phyloP scores from a whole-genome alignment of 208 protist genomes.

The Naegleria lovaniensis region DNA sequence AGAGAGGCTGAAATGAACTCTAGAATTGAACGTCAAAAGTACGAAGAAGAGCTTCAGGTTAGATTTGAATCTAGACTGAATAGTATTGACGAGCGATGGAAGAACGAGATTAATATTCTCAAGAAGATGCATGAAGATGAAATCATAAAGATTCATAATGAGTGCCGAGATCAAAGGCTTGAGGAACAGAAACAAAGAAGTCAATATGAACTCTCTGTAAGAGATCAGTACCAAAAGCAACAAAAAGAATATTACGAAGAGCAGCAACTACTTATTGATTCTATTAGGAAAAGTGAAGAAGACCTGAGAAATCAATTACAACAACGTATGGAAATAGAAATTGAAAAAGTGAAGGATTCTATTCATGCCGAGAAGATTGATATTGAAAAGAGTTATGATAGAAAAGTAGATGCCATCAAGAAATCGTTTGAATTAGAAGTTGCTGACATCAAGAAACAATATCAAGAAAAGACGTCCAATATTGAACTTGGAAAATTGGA shows the following conservation, averaged over 20 bases:
- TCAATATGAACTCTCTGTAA: background rate
- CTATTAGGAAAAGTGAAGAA: background rate
- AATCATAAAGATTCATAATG: background rate
- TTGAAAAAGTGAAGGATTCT: background rate
- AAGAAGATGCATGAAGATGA: background rate
- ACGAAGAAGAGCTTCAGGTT: background rate
- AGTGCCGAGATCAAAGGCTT: background rate
- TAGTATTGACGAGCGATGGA: background rate
- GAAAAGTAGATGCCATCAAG: background rate
- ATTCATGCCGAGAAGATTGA: background rate
- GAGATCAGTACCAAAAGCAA: background rate
- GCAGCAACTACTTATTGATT: background rate
- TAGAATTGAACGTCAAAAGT: background rate
- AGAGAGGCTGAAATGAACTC: background rate
- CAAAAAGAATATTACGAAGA: background rate
- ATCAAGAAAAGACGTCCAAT: background rate
- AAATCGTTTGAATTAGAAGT: background rate
- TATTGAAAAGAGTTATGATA: background rate
- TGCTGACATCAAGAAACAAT: conserved; percentile 16
- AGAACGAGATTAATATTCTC: background rate
- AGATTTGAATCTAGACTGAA: background rate
- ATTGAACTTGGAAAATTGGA: background rate
- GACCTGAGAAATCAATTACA: background rate
- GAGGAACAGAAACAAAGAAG: background rate
- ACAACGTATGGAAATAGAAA: background rate